Conservation (phyloP, 2,329 filamentous ascomycete species). For the Phialemoniopsis sp. region DNA sequence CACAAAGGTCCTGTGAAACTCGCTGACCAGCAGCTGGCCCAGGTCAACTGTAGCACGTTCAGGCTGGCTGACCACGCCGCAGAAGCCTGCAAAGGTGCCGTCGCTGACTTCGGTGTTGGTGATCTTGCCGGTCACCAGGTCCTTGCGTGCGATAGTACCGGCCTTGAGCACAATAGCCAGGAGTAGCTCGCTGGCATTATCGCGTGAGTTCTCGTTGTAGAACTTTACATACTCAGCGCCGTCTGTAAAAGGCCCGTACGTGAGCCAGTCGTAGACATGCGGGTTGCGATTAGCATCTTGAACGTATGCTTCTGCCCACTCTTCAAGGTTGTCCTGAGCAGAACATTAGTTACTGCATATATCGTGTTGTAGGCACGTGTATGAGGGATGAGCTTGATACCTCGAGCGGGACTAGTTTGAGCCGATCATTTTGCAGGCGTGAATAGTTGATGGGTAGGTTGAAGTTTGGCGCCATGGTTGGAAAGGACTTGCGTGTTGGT, state of each 20-base stretch:
- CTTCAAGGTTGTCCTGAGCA: not conserved
- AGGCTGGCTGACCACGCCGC: slow-evolving; percentile 3
- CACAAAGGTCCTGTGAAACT: slow-evolving; percentile 1
- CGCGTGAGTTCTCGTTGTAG: slow-evolving; percentile 1
- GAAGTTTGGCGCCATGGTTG: not conserved
- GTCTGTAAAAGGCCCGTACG: slow-evolving; percentile 4
- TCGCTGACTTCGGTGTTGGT: slow-evolving; percentile 1
- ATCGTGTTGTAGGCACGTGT: too few species aligned
- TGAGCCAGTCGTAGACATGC: slow-evolving; percentile 3
- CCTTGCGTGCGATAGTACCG: too few species aligned
- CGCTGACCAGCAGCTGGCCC: slow-evolving; percentile 3
- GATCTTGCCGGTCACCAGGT: not conserved
- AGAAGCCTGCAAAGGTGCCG: slow-evolving; percentile 5
- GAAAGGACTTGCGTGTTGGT: too few species aligned
- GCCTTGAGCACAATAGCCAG: too few species aligned
- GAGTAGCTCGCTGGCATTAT: too few species aligned
- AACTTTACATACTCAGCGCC: slow-evolving; percentile 2
- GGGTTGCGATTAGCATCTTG: not conserved
- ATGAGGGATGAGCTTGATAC: not conserved
- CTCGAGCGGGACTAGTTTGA: not conserved
- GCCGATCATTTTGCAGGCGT: not conserved
- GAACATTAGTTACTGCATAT: not conserved
- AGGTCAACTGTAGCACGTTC: slow-evolving; percentile 4
- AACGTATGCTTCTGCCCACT: not conserved
- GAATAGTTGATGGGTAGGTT: not conserved